These are phyloP conservation scores for Picea mariana DNA, from an alignment of 83 land plant genomes.

Conservation along the genomic window DNA sequence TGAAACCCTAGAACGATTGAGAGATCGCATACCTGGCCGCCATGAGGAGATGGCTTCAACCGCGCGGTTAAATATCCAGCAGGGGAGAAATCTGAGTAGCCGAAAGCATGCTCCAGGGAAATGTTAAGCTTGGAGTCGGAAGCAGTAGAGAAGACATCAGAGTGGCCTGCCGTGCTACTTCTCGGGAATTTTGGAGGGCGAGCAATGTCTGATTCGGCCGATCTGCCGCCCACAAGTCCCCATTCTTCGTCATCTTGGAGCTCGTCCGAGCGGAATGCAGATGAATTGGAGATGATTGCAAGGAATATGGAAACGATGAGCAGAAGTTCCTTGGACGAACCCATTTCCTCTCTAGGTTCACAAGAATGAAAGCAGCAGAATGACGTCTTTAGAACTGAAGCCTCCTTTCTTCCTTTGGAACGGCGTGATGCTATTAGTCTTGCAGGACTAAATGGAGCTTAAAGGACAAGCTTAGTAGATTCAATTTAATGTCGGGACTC, in stretches of 20 bases:
- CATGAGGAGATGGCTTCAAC: slow-evolving; percentile 61
- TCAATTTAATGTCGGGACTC: no score
- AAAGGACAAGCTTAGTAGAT: no score
- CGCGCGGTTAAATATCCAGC: slow-evolving; percentile 85
- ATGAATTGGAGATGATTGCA: slow-evolving; percentile 10
- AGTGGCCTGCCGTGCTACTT: slow-evolving; percentile 15
- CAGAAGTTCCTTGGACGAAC: no score
- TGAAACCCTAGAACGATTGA: no score
- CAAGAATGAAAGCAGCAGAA: no score
- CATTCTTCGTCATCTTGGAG: no score
- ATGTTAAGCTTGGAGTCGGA: slow-evolving; percentile 76
- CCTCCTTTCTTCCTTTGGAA: no score
- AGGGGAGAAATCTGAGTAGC: slow-evolving; percentile 57
- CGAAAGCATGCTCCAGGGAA: slow-evolving; percentile 75
- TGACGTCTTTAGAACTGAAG: no score
- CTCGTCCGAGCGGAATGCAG: slow-evolving; percentile 83
- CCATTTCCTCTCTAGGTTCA: no score
- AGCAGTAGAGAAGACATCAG: slow-evolving; percentile 22
- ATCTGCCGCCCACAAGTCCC: slow-evolving; percentile 45
- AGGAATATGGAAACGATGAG: background rate
- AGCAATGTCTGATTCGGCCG: background rate
- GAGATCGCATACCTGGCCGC: slow-evolving; percentile 52
- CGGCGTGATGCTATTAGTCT: no score
- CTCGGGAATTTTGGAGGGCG: background rate
- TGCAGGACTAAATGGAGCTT: no score